These are phyloP conservation scores for Aphelidium insulamus DNA, from an alignment of 371 early-diverging fungal species.

Conservation along the genomic window DNA sequence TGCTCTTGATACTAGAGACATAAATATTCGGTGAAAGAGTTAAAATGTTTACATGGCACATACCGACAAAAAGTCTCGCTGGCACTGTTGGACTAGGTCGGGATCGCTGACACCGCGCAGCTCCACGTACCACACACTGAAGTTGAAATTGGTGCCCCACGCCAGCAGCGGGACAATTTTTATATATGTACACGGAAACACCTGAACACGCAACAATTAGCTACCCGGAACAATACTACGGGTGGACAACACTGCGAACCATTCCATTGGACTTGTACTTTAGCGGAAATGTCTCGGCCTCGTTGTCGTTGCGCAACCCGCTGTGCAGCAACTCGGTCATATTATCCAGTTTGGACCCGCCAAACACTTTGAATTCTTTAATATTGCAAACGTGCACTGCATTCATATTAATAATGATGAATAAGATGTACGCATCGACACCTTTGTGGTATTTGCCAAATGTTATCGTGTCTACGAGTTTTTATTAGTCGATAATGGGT, in stretches of 20 bases:
- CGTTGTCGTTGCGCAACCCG: constrained; percentile 68
- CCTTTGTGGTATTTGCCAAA: constrained; percentile 90
- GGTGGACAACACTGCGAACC: constrained; percentile 6
- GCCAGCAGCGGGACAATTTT: constrained; percentile 80
- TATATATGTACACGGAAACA: constrained; percentile 64
- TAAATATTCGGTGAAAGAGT: not conserved
- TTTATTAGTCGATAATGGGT: too few relatives aligned
- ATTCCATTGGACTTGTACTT: constrained; percentile 33
- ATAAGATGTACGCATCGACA: constrained; percentile 6
- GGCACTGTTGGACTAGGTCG: constrained; percentile 30
- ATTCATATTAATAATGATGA: not conserved
- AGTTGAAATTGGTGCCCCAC: constrained; percentile 82
- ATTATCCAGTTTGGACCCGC: constrained; percentile 48
- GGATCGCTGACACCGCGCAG: constrained; percentile 48
- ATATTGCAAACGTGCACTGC: constrained; percentile 85
- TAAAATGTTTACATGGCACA: constrained; percentile 2
- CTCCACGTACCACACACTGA: constrained; percentile 83
- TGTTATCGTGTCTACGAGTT: constrained; percentile 53
- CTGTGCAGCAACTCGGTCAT: constrained; percentile 68
- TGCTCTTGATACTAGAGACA: constrained; percentile 36
- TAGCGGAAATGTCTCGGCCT: constrained; percentile 69
- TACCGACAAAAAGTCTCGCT: constrained; percentile 12
- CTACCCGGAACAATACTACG: not conserved
- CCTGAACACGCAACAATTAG: constrained; percentile 8
- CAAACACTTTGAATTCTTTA: constrained; percentile 84